Base-by-base conservation (phyloP, 768 basidiomycete genomes). In the Infundibulicybe gibba region DNA sequence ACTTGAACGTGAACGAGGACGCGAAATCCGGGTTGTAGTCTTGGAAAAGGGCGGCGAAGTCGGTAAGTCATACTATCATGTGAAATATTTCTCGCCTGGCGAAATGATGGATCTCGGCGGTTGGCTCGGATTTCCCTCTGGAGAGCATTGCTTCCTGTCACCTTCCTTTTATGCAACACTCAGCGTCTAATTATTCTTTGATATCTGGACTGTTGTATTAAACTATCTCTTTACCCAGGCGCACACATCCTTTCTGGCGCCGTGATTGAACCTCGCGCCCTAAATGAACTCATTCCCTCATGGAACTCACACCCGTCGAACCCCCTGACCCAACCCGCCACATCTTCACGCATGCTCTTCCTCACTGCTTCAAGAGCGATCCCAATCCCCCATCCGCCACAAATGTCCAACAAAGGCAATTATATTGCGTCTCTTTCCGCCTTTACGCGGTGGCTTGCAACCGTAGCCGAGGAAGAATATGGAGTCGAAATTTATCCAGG, bases 401-500 rank as follows among this genome's bases (percentile, higher is more conserved):
- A 97, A 65, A 99, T 99, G 97, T 72, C 75, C 58, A 97, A 97
- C 74, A 79, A 86, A 21, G 79, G 94, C 41, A 99, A 97, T 68
- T 97, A 91, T 64, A 84, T 98, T 60, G 70, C 90, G 34, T 95
- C 93, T 2, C 81, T 98, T 25, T 94, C 91, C 1, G 82, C 80
- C 31, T 84, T 97, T 51, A 87, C 92, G 0, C 79, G 89, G 3
- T 98, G 95, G 94, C 77, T 99, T 1, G 90, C 82, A 2, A 67
- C 74, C 45, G 77, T 97, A 25, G 95, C 95, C 0, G 94, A 97
- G 52, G 65, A 71, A 38, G 73, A 75, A 43, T 74, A 74, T 40
- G 95, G 94, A 20, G 91, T 97, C 21, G 97, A 99, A 63, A 83
- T 99, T 19, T 99, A 98, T 61, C 89, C 97, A 2, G 95, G 97